Evolutionary conservation across 2,329 filamentous ascomycete species (phyloP).

Genomic region (Pseudogymnoascus sp.): DNA sequence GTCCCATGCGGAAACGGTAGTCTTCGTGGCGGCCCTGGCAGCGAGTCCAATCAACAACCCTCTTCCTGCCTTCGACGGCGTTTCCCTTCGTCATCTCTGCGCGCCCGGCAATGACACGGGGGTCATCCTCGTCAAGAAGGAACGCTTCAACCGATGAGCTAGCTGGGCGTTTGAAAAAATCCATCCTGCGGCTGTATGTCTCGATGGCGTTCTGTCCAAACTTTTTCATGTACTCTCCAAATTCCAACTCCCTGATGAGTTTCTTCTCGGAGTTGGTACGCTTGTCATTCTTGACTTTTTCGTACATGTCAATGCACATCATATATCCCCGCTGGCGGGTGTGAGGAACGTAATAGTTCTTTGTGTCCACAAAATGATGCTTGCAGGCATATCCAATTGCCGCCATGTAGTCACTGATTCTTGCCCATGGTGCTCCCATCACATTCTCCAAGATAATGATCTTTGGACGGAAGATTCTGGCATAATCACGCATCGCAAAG

Average conservation of each 20-base stretch:
- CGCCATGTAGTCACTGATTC: slow-evolving; percentile 18
- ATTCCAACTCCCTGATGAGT: slow-evolving; percentile 31
- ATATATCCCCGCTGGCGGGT: slow-evolving; percentile 56
- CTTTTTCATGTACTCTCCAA: slow-evolving; percentile 8
- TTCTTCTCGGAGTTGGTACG: slow-evolving; percentile 36
- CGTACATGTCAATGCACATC: slow-evolving; percentile 42
- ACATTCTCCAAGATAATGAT: slow-evolving; percentile 71
- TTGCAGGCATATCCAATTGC: slow-evolving; percentile 47
- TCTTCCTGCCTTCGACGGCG: slow-evolving; percentile 27
- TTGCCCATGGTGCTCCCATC: slow-evolving; percentile 47
- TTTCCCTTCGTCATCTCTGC: slow-evolving; percentile 35
- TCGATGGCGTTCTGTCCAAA: neutral
- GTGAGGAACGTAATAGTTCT: slow-evolving; percentile 67
- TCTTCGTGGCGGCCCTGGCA: slow-evolving; percentile 54
- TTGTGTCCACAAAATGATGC: slow-evolving; percentile 52
- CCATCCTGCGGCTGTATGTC: slow-evolving; percentile 10
- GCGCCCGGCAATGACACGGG: slow-evolving; percentile 43
- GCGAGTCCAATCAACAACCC: slow-evolving; percentile 42
- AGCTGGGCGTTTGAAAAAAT: slow-evolving; percentile 40
- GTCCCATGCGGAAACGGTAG: slow-evolving; percentile 40
- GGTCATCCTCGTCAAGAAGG: slow-evolving; percentile 47
- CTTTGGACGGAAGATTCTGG: slow-evolving; percentile 45
- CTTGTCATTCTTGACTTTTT: slow-evolving; percentile 24
- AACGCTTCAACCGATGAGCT: slow-evolving; percentile 57
- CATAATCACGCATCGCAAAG: slow-evolving; percentile 51